These are phyloP conservation scores for Sclerotinia glacialis DNA, from an alignment of 2,329 filamentous ascomycete species.

Conservation along the genomic window DNA sequence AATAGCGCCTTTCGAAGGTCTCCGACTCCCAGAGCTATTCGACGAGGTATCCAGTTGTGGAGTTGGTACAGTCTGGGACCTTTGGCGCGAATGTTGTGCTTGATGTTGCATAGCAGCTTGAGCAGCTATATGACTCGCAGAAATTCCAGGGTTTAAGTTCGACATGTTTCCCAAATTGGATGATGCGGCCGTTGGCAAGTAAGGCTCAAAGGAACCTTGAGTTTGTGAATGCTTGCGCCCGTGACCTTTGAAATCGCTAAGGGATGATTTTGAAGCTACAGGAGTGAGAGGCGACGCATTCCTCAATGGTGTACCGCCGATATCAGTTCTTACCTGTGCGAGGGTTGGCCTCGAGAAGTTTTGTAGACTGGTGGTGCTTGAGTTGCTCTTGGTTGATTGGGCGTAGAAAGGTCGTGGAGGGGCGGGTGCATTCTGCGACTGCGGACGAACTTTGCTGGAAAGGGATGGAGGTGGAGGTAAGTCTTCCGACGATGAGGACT, in stretches of 20 bases:
- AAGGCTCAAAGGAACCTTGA: conserved; percentile 74
- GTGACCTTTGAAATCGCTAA: conserved; percentile 45
- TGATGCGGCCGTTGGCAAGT: conserved; percentile 55
- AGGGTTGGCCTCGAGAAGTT: conserved; percentile 57
- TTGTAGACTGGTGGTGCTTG: conserved; percentile 47
- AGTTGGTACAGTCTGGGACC: conserved; percentile 70
- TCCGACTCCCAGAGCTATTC: conserved; percentile 30
- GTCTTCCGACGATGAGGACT: conserved; percentile 49
- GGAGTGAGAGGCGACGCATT: conserved; percentile 47
- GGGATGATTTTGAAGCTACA: conserved; percentile 42
- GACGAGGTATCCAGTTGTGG: conserved; percentile 38
- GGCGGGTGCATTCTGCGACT: conserved; percentile 45
- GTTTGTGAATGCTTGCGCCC: conserved; percentile 67
- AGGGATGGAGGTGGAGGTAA: conserved; percentile 35
- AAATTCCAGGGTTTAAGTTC: conserved; percentile 43
- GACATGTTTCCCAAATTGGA: conserved; percentile 42
- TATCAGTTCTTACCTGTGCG: conserved; percentile 25
- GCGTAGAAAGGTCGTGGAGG: conserved; percentile 50
- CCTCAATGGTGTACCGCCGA: conserved; percentile 31
- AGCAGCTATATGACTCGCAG: conserved; percentile 75
- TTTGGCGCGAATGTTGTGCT: conserved; percentile 54
- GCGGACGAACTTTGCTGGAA: conserved; percentile 42
- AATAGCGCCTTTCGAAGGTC: conserved; percentile 46
- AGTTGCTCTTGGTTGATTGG: conserved; percentile 46
- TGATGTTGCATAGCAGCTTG: conserved; percentile 71